Conservation (phyloP, 2,329 filamentous ascomycete genomes). For the Diaporthe australafricana region DNA sequence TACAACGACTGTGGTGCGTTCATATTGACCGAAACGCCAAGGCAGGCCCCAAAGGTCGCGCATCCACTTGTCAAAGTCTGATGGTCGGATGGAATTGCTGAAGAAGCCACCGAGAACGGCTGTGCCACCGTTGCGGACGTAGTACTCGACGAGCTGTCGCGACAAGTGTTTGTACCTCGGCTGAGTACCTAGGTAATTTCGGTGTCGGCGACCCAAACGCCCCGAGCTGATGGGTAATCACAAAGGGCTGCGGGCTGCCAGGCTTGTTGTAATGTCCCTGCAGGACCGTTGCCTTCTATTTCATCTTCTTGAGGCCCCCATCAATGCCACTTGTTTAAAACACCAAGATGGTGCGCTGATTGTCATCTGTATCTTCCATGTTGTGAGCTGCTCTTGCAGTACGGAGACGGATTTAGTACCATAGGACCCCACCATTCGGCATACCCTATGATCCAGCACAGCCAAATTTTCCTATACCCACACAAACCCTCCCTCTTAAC, state of each 20-base stretch:
- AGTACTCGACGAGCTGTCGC: neutral
- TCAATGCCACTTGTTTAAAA: neutral
- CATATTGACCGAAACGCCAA: neutral
- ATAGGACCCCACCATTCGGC: too few species aligned
- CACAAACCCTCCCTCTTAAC: too few species aligned
- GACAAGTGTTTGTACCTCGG: neutral
- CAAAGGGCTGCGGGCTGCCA: neutral
- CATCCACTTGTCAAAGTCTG: neutral
- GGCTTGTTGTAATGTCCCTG: neutral
- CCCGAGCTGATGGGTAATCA: neutral
- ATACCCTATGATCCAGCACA: too few species aligned
- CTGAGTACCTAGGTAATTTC: neutral
- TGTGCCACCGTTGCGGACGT: conserved; percentile 2
- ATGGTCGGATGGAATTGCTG: neutral
- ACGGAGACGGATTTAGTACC: too few species aligned
- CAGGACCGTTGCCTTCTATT: neutral
- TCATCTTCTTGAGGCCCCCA: neutral
- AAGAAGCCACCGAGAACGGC: neutral
- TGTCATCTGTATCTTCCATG: too few species aligned
- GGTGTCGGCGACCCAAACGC: neutral
- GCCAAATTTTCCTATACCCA: too few species aligned
- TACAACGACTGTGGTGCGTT: neutral
- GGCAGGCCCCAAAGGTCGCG: neutral
- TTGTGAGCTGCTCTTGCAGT: too few species aligned
- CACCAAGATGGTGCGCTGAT: neutral